Evolutionary conservation across 2,329 filamentous ascomycete genomes (phyloP).

Genomic region (Colletotrichum chrysophilum): DNA sequence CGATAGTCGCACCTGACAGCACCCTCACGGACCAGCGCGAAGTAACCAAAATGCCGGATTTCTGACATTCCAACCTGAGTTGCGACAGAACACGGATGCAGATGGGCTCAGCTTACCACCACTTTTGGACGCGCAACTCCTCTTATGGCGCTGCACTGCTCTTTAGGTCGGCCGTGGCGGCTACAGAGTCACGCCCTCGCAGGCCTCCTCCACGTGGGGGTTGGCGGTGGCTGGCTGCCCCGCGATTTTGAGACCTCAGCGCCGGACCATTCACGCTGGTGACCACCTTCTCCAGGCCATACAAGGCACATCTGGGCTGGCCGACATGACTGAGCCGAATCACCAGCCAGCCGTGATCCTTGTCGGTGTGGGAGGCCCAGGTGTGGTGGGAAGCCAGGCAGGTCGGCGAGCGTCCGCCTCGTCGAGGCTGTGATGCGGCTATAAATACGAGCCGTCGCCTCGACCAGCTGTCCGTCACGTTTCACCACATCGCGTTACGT

Average conservation of each 20-base stretch:
- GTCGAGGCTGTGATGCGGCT: conserved; percentile 1
- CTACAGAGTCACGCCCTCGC: conserved; percentile 10
- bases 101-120: conserved; percentile 13
- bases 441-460: conserved; percentile 6
- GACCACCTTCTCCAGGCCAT: conserved; percentile 27
- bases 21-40: conserved; percentile 17
- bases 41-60: conserved; percentile 13
- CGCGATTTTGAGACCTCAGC: conserved; percentile 22
- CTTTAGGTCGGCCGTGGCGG: neutral
- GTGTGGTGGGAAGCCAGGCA: neutral
- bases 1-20: conserved; percentile 14
- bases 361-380: conserved; percentile 4
- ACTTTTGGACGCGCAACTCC: neutral
- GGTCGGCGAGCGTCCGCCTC: neutral
- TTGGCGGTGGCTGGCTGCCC: conserved; percentile 19
- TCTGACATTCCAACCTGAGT: neutral
- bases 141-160: neutral
- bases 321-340: conserved; percentile 12
- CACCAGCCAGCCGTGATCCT: conserved; percentile 2
- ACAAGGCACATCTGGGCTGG: conserved; percentile 28
- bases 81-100: neutral
- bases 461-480: neutral
- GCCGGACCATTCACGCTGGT: conserved; percentile 24
- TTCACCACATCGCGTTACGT: neutral
- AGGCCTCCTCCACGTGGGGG: conserved; percentile 25